Evolutionary conservation across 208 protist genomes (phyloP).

Genomic region (Crithidia acanthocephali): DNA sequence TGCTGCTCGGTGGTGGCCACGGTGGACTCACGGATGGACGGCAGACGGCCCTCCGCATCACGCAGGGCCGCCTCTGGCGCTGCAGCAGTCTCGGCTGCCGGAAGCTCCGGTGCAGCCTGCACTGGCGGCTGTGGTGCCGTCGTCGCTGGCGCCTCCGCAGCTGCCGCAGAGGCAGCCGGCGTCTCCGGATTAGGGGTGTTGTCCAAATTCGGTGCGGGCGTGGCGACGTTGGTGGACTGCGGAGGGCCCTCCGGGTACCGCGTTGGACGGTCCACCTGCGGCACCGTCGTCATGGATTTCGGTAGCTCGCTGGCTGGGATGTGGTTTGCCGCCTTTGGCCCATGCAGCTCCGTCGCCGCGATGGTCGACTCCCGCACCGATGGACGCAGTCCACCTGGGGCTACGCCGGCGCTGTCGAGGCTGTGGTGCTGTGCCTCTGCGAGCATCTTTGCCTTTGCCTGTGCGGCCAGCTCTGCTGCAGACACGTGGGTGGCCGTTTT

Average conservation of each 20-base stretch:
- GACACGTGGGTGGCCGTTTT: slow-evolving; percentile 18
- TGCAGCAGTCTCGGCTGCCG: not conserved
- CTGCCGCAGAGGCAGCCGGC: not conserved
- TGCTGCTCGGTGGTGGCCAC: not conserved
- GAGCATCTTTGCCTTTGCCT: not conserved
- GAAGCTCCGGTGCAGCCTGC: not conserved
- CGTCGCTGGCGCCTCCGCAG: not conserved
- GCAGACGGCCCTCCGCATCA: slow-evolving; percentile 9
- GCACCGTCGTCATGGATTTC: slow-evolving; percentile 8
- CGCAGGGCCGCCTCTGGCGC: not conserved
- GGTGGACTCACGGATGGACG: slow-evolving; percentile 12
- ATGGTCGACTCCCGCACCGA: slow-evolving; percentile 27
- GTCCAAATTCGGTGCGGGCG: not conserved
- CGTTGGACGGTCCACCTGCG: slow-evolving; percentile 8
- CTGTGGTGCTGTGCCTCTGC: not conserved
- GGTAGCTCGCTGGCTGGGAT: slow-evolving; percentile 17
- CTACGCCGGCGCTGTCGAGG: not conserved
- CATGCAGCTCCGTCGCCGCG: slow-evolving; percentile 24
- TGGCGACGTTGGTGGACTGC: not conserved
- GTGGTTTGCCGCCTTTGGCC: slow-evolving; percentile 22
- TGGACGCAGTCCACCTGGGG: not conserved
- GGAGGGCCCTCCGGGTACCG: slow-evolving; percentile 3
- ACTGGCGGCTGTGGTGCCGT: not conserved
- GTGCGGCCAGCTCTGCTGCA: slow-evolving; percentile 8
- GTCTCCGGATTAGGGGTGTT: not conserved